Evolutionary conservation across 2,329 filamentous ascomycete genomes (phyloP).

Genomic region (Ophiostoma piceae): DNA sequence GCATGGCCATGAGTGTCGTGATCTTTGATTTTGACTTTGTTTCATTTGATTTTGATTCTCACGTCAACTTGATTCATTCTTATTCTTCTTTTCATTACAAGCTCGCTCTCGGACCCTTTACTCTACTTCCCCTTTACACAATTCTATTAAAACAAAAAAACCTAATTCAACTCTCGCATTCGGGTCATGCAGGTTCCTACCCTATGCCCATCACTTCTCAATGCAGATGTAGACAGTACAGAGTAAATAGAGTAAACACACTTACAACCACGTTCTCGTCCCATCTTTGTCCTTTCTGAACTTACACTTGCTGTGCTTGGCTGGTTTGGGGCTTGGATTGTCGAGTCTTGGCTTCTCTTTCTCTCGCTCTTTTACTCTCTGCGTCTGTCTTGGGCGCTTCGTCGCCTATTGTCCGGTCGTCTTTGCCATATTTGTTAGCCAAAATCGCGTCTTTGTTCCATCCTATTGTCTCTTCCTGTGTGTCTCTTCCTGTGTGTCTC

Average conservation of each 20-base stretch:
- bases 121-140: neutral
- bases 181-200: conserved; percentile 4
- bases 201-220: neutral
- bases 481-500: no score
- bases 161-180: neutral
- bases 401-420: neutral
- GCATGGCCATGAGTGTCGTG: no score
- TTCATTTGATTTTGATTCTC: no score
- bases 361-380: neutral
- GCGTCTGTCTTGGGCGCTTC: no score
- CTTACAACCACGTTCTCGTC: neutral
- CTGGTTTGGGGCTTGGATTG: neutral
- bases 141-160: neutral
- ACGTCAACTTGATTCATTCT: no score
- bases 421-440: no score
- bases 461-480: neutral
- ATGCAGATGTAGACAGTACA: neutral
- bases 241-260: neutral
- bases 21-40: no score
- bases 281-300: neutral
- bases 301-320: neutral
- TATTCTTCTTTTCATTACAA: no score
- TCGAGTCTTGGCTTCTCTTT: neutral
- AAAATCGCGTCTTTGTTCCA: neutral
- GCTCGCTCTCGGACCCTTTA: neutral